Evolutionary conservation across 495 filamentous ascomycete species (phyloP), one percentile per base, ranked within the genome.

Genomic region (Terfezia boudieri): DNA sequence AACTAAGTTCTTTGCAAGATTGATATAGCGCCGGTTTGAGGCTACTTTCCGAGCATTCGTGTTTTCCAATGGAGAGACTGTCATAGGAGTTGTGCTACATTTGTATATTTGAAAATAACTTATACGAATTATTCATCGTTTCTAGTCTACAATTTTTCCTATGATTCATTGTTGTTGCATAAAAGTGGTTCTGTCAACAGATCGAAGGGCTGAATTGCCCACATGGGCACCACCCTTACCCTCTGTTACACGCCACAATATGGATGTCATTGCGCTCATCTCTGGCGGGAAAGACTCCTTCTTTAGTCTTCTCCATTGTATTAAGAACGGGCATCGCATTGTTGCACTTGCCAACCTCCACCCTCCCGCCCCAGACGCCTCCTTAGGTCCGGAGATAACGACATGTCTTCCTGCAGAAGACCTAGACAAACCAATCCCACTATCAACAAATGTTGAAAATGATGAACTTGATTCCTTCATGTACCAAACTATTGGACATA

Each of bases 261-360:
- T 62, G 60, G 59, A 88, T 55, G 90, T 94, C 52, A 84, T 98
- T 58, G 87, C 83, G 43, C 75, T 98, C 36, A 81, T 98, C 57
- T 98, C 90, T 14, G 90, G 90, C 56, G 90, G 90, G 46, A 98
- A 98, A 69, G 90, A 98, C 71, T 94, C 86, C 43, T 80, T 98
- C 66, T 94, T 83, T 71, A 87, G 86, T 1, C 74, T 94, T 58
- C 77, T 94, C 50, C 90, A 98, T 71, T 92, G 85, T 67, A 71
- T 84, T 53, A 77, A 75, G 49, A 84, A 93, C 67, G 86, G 87
- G 9, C 88, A 96, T 66, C 73, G 74, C 37, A 75, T 96, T 55
- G 75, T 94, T 55, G 90, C 92, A 6, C 69, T 96, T 12, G 92
- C 84, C 37, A 98, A 96, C 65, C 72, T 98, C 8, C 74, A 85